Percentiles rank a stretch among this genome's conserved stretches.
phyloP scores from a whole-genome alignment of 2,329 filamentous ascomycete species.

The Beauveria medogensis region DNA sequence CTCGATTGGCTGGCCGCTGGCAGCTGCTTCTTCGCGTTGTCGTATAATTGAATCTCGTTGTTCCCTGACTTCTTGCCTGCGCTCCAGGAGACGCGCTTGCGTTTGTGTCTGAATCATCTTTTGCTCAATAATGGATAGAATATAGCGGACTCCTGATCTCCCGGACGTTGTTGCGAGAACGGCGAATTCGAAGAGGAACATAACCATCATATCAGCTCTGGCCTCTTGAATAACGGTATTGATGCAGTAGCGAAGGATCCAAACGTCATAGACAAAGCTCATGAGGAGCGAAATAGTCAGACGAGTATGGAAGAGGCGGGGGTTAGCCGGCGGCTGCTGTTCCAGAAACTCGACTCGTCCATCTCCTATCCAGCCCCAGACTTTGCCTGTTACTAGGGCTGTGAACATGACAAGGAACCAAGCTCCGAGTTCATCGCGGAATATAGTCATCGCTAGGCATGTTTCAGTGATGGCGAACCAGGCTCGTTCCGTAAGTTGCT shows the following conservation, averaged over 20 bases:
- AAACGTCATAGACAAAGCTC: slow-evolving; percentile 71
- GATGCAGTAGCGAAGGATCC: slow-evolving; percentile 74
- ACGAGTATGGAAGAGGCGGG: slow-evolving; percentile 76
- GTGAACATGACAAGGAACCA: slow-evolving; percentile 98
- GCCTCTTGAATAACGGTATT: slow-evolving; percentile 78
- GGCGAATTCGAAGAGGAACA: slow-evolving; percentile 98
- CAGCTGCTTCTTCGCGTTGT: slow-evolving; percentile 39
- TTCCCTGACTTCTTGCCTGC: slow-evolving; percentile 59
- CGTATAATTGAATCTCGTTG: slow-evolving; percentile 45
- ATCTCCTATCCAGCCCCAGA: slow-evolving; percentile 98
- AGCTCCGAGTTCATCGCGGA: slow-evolving; percentile 86
- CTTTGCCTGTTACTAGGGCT: slow-evolving; percentile 81
- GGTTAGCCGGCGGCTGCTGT: slow-evolving; percentile 87
- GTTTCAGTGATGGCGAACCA: slow-evolving; percentile 99
- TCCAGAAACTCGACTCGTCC: slow-evolving; percentile 89
- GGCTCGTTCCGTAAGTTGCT: slow-evolving; percentile 93
- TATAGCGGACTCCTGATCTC: slow-evolving; percentile 72
- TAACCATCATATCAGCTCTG: slow-evolving; percentile 98
- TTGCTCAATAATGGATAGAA: slow-evolving; percentile 69
- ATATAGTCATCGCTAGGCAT: slow-evolving; percentile 95
- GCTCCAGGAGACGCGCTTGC: slow-evolving; percentile 55
- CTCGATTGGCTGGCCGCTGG: slow-evolving; percentile 43
- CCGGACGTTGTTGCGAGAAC: slow-evolving; percentile 72
- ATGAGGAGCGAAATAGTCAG: slow-evolving; percentile 70
- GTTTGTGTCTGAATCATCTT: slow-evolving; percentile 70